These are phyloP conservation scores for Colletotrichum sp. DNA, from an alignment of 2,329 filamentous ascomycete species.

Conservation along the genomic window DNA sequence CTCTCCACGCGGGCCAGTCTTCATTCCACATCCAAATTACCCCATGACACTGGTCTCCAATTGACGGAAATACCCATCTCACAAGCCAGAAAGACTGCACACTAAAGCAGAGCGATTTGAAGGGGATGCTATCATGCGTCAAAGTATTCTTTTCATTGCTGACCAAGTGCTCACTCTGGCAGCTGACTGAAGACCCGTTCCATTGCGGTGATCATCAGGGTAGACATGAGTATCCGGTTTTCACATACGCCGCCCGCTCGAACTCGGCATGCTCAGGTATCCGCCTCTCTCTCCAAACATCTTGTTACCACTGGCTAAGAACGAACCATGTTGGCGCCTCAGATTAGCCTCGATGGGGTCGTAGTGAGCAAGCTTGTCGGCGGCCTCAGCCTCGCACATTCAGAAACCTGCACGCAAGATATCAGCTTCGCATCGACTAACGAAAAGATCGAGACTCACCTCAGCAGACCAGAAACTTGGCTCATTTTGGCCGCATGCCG, in stretches of 20 bases:
- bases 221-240: constrained; percentile 47
- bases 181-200: constrained; percentile 38
- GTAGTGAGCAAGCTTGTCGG: too few relatives aligned
- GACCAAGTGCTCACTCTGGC: constrained; percentile 44
- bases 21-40: not conserved
- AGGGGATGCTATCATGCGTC: constrained; percentile 18
- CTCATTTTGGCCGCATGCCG: too few relatives aligned
- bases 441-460: too few relatives aligned
- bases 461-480: too few relatives aligned
- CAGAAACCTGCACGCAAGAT: too few relatives aligned
- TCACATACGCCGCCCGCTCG: constrained; percentile 47
- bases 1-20: not conserved
- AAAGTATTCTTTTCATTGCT: constrained; percentile 43
- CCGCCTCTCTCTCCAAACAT: too few relatives aligned
- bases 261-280: too few relatives aligned
- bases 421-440: too few relatives aligned
- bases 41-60: not conserved
- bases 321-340: too few relatives aligned
- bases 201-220: constrained; percentile 39
- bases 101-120: not conserved
- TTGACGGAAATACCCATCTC: not conserved
- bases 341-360: too few relatives aligned
- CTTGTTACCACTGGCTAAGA: too few relatives aligned
- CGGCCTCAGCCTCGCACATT: too few relatives aligned
- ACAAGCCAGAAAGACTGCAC: not conserved